These are phyloP conservation scores for Trypanosoma theileri DNA, from an alignment of 208 protist genomes.

Conservation along the genomic window DNA sequence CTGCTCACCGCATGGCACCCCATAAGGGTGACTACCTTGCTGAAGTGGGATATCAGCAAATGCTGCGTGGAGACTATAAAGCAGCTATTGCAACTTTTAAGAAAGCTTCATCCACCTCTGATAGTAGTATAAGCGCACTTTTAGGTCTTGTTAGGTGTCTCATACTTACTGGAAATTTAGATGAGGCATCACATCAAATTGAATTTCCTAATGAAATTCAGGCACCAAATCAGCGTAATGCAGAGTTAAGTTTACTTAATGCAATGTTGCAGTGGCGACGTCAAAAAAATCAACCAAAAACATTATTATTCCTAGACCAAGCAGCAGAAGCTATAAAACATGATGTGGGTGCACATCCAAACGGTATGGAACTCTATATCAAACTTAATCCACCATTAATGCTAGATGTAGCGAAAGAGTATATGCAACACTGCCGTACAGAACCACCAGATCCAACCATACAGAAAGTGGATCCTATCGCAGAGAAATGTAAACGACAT, in stretches of 20 bases:
- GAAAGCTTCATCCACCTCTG: constrained; percentile 72
- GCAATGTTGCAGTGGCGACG: constrained; percentile 74
- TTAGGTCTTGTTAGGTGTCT: constrained; percentile 74
- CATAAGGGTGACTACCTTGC: constrained; percentile 79
- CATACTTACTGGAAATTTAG: constrained; percentile 60
- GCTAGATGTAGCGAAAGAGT: constrained; percentile 82
- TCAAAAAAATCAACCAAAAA: constrained; percentile 59
- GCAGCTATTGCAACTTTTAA: constrained; percentile 65
- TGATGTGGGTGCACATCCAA: constrained; percentile 37
- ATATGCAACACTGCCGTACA: constrained; percentile 83
- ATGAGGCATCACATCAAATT: constrained; percentile 85
- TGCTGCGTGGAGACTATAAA: constrained; percentile 76
- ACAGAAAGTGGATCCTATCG: constrained; percentile 54
- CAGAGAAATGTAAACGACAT: constrained; percentile 64
- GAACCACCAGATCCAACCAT: constrained; percentile 83
- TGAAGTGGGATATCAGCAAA: constrained; percentile 77
- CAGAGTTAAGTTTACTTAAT: constrained; percentile 81
- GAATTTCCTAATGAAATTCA: constrained; percentile 90
- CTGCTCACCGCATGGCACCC: constrained; percentile 50
- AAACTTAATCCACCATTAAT: constrained; percentile 80
- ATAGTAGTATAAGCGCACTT: constrained; percentile 70
- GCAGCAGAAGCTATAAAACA: constrained; percentile 76
- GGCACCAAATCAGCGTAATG: constrained; percentile 58
- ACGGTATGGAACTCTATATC: constrained; percentile 64
- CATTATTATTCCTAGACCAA: constrained; percentile 69